phyloP scores from a whole-genome alignment of 768 basidiomycete species.

The Suillus tomentosus region DNA sequence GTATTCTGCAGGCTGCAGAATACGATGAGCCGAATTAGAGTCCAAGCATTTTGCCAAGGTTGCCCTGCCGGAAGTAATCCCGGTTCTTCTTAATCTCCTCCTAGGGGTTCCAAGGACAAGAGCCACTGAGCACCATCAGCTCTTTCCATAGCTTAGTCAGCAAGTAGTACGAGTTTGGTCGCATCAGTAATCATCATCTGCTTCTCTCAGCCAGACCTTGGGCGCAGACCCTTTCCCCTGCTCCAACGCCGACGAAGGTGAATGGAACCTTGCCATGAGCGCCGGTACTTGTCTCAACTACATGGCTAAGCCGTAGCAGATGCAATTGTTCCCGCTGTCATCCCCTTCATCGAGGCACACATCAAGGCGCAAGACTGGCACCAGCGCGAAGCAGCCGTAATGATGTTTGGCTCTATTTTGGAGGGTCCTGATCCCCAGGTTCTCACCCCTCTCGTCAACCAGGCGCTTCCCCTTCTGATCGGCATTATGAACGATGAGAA shows the following conservation, averaged over 20 bases:
- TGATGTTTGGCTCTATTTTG: constrained; percentile 97
- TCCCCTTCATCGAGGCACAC: constrained; percentile 97
- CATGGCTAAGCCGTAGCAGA: constrained; percentile 90
- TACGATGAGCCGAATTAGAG: constrained; percentile 86
- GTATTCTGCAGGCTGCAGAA: constrained; percentile 67
- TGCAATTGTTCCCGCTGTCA: constrained; percentile 86
- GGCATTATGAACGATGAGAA: constrained; percentile 92
- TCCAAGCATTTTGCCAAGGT: constrained; percentile 93
- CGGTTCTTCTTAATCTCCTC: constrained; percentile 85
- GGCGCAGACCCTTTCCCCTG: no score
- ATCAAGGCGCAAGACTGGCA: constrained; percentile 95
- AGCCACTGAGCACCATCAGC: no score
- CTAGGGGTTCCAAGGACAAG: no score
- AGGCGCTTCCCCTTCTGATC: constrained; percentile 92
- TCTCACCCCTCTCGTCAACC: constrained; percentile 87
- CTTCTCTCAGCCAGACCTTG: no score
- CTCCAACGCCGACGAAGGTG: constrained; percentile 80
- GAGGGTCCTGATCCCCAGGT: constrained; percentile 92
- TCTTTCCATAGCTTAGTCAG: no score
- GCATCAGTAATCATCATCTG: no score
- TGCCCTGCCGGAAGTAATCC: constrained; percentile 92
- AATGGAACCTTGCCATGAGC: constrained; percentile 99
- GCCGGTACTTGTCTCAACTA: constrained; percentile 89
- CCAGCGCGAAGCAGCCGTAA: constrained; percentile 93
- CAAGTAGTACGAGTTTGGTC: no score